phyloP scores from a whole-genome alignment of 805 yeast species.

The Yamadazyma endophytica region DNA sequence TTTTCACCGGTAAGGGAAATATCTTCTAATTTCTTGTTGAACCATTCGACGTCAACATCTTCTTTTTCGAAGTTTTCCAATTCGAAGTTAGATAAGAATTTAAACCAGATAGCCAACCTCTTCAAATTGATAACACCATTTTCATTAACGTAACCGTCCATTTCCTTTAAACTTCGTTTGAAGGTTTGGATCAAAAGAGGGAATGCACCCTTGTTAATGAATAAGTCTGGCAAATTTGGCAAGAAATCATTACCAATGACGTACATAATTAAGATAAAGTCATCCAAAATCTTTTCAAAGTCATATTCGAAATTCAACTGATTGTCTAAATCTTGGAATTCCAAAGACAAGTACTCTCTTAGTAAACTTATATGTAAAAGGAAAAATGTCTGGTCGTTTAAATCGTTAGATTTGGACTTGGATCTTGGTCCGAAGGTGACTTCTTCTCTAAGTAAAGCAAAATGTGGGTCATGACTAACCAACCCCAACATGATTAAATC shows the following conservation, averaged over 20 bases:
- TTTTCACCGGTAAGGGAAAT: slow-evolving; percentile 69
- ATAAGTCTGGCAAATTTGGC: slow-evolving; percentile 92
- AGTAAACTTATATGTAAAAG: slow-evolving; percentile 81
- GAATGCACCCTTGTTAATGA: slow-evolving; percentile 92
- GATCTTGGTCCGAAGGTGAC: slow-evolving; percentile 74
- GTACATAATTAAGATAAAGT: slow-evolving; percentile 84
- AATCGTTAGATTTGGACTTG: slow-evolving; percentile 33
- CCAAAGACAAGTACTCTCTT: slow-evolving; percentile 87
- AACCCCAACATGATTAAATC: slow-evolving; percentile 92
- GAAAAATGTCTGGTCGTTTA: slow-evolving; percentile 77
- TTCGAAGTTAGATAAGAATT: slow-evolving; percentile 74
- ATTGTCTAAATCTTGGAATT: slow-evolving; percentile 68
- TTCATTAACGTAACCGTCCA: slow-evolving; percentile 83
- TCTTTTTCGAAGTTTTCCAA: slow-evolving; percentile 79
- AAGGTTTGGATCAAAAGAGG: slow-evolving; percentile 88
- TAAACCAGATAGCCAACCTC: slow-evolving; percentile 72
- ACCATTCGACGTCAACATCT: slow-evolving; percentile 87
- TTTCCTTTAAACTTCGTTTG: slow-evolving; percentile 66
- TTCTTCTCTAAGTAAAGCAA: slow-evolving; percentile 90
- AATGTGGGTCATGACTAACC: slow-evolving; percentile 93
- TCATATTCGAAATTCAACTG: slow-evolving; percentile 64
- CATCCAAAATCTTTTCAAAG: slow-evolving; percentile 89
- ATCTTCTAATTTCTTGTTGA: slow-evolving; percentile 77
- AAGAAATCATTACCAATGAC: slow-evolving; percentile 97
- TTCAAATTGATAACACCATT: slow-evolving; percentile 75